Evolutionary conservation across 768 basidiomycete species (phyloP), one percentile per base, ranked within the genome.

Genomic region (Lenzites betulinus): DNA sequence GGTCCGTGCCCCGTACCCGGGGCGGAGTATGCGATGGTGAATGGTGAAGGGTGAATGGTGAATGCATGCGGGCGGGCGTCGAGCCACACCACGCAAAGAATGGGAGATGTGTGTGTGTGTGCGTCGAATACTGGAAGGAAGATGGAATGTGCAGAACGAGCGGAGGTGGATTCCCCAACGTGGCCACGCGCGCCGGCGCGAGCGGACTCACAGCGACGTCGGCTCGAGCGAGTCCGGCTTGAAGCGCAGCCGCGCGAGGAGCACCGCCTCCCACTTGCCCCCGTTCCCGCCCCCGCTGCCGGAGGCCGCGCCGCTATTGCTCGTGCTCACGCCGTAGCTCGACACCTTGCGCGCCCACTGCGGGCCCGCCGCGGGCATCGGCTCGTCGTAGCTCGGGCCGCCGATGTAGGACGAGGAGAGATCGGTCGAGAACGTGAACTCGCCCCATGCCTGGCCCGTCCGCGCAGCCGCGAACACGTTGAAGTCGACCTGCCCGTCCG

Each of bases 391-490:
- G 1, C 71, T 74, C 0, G 82, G 83, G 4, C 85, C 84, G 15
- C 73, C 72, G 38, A 71, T 64, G 22, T 77, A 78, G 3, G 72
- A 72, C 11, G 76, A 68, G 9, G 77, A 66, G 15, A 63, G 23
- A 30, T 82, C 78, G 0, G 77, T 79, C 4, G 69, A 87, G 81
- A 50, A 83, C 2, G 84, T 83, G 70, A 90, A 92, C 16, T 79
- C 79, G 7, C 92, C 92, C 92, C 92, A 94, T 1, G 85, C 81
- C 44, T 84, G 80, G 3, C 86, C 85, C 30, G 68, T 67, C 58
- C 73, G 78, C 2, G 81, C 74, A 13, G 73, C 62, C 3, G 82
- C 74, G 67, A 83, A 87, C 13, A 90, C 86, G 59, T 89, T 88
- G 75, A 93, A 92, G 69, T 87, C 46, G 16, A 70, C 82, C 75